phyloP scores from a whole-genome alignment of 768 basidiomycete species.

The Leccinum boreale region DNA sequence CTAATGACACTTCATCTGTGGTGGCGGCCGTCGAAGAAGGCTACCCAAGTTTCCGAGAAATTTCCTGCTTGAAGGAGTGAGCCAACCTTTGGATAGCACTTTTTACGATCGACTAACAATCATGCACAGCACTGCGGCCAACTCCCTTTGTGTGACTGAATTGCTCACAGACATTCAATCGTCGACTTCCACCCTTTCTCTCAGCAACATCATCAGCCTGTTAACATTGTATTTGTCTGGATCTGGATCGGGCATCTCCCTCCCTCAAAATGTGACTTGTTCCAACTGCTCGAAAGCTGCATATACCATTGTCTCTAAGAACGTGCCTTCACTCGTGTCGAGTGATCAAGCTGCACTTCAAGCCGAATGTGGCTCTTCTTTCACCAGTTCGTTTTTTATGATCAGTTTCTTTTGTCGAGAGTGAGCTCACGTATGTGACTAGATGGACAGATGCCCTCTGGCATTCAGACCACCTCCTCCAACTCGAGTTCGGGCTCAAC shows the following conservation, averaged over 20 bases:
- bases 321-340: conserved; percentile 35
- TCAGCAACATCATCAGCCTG: conserved; percentile 17
- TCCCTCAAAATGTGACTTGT: conserved; percentile 45
- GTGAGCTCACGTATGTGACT: conserved; percentile 2
- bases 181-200: conserved; percentile 18
- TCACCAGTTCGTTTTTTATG: conserved; percentile 45
- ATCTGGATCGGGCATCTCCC: neutral
- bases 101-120: neutral
- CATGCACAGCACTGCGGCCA: conserved; percentile 30
- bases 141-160: conserved; percentile 56
- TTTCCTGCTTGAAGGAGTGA: conserved; percentile 65
- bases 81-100: conserved; percentile 20
- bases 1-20: conserved; percentile 18
- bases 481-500: conserved; percentile 21
- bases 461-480: conserved; percentile 21
- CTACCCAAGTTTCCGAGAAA: conserved; percentile 56
- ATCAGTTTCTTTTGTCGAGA: neutral
- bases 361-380: conserved; percentile 45
- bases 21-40: conserved; percentile 43
- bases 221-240: conserved; percentile 8
- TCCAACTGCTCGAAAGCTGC: conserved; percentile 51
- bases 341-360: conserved; percentile 28
- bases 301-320: conserved; percentile 40
- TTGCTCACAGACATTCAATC: conserved; percentile 51
- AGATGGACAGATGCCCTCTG: conserved; percentile 33